Evolutionary conservation across 495 filamentous ascomycete genomes (phyloP), one percentile per base, ranked within the genome.

Genomic region (Hypoxylon subgilvum): DNA sequence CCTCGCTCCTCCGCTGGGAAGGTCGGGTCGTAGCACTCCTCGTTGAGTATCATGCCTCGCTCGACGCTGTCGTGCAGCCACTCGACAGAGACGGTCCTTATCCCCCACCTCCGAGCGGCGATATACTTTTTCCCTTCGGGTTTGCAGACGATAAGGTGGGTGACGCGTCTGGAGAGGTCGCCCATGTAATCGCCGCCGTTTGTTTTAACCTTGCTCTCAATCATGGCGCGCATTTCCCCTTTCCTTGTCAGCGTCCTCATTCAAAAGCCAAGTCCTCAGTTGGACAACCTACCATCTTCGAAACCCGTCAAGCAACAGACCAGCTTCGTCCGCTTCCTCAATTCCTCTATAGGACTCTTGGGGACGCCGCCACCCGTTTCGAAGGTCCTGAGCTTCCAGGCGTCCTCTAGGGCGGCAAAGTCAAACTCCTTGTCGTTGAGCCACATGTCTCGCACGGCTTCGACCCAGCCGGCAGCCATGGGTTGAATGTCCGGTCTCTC

Each of bases 21-120:
- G 25, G 75, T 71, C 1, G 90, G 92, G 68, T 94, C 85, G 69
- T 96, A 98, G 52, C 83, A 82, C 8, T 77, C 77, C 66, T 96
- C 95, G 23, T 96, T 88, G 17, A 98, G 77, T 2, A 89, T 87
- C 91, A 98, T 92, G n/a, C 94, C 95, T 48, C 94, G 85, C 62
- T 90, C 86, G 47, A 94, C 60, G 66, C 92, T 92, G 54, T 97
- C 86, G 19, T 83, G 73, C 38, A 97, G 79, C 94, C 94, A 98
- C 69, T 96, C 88, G 27, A 85, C 66, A 2, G 86, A 82, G 19
- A 97, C 89, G 23, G 90, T 84, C 17, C 82, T 86, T 59, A 96
- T 82, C 39, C 80, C 79, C 89, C 92, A 97, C 61, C 79, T 78
- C 51, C 79, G 84, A 8, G 95, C 93, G 56, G 90, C 90, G 36